Evolutionary conservation across 345 rosid genomes (phyloP).

Genomic region (Euphorbia lathyris): DNA sequence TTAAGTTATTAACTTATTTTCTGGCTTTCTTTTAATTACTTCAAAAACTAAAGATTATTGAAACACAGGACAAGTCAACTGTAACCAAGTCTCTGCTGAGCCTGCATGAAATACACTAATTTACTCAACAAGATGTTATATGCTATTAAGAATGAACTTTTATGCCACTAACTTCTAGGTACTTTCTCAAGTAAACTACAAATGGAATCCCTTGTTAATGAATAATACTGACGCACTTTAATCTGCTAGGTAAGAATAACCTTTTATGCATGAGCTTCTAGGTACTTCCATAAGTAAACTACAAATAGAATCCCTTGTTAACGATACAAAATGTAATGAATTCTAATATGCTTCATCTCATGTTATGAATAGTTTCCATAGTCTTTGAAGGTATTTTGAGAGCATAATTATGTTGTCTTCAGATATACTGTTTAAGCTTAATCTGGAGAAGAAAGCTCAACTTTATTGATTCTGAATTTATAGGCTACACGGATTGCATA

Average conservation of each 20-base stretch:
- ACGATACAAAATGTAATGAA: not conserved
- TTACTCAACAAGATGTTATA: not conserved
- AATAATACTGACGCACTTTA: not conserved
- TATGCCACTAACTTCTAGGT: not conserved
- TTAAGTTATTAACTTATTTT: not conserved
- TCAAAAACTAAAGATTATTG: not conserved
- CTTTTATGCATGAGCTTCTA: not conserved
- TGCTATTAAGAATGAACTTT: not conserved
- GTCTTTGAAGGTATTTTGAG: not conserved
- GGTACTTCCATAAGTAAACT: not conserved
- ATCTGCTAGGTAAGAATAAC: too few species aligned
- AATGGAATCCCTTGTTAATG: too few species aligned
- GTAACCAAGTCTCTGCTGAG: too few species aligned
- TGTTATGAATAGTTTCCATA: not conserved
- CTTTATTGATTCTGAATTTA: constrained; percentile 10
- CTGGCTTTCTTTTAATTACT: not conserved
- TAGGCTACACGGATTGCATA: constrained; percentile 95
- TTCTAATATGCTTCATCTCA: not conserved
- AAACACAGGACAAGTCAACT: too few species aligned
- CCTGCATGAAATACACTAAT: not conserved
- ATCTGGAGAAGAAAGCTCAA: too few species aligned
- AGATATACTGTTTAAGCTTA: too few species aligned
- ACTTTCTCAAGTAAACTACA: not conserved
- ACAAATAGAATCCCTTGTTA: not conserved
- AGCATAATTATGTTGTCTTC: not conserved